Conservation (phyloP, 1,139 yeast species). For the Hansenula sp. region DNA sequence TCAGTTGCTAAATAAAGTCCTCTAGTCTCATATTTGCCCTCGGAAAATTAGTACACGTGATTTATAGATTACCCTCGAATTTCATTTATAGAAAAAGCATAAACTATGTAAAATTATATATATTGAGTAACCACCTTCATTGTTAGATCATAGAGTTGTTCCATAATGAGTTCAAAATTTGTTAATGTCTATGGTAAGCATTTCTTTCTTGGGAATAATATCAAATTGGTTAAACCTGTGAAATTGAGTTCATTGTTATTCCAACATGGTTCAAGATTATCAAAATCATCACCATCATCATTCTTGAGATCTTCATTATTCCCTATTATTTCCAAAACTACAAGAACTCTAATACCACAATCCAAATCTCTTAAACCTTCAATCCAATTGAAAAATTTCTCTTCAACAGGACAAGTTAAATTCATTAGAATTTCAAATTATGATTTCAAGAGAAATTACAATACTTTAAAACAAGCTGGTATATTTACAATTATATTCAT, state of each 20-base stretch:
- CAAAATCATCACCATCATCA: not conserved
- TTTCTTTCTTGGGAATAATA: slow-evolving; percentile 16
- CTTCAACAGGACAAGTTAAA: slow-evolving; percentile 7
- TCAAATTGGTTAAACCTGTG: not conserved
- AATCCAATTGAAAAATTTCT: slow-evolving; percentile 12
- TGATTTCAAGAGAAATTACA: slow-evolving; percentile 13
- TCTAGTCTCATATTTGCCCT: too few species aligned
- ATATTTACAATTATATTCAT: slow-evolving; percentile 33
- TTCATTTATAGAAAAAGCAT: too few species aligned
- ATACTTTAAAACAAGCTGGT: slow-evolving; percentile 25
- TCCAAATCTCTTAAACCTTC: not conserved
- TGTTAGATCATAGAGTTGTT: too few species aligned
- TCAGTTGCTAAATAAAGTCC: too few species aligned
- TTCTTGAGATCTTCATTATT: slow-evolving; percentile 4
- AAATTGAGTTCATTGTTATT: not conserved
- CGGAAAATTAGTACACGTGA: too few species aligned
- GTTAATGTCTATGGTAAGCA: slow-evolving; percentile 6
- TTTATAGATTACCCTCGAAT: too few species aligned
- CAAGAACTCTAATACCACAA: not conserved
- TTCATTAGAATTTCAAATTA: slow-evolving; percentile 17
- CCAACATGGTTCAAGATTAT: not conserved
- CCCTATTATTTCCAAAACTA: not conserved
- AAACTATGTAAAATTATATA: not conserved
- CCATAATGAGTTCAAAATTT: slow-evolving; percentile 5
- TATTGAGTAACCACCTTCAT: too few species aligned